Evolutionary conservation across 2,329 filamentous ascomycete genomes (phyloP), one percentile per base, ranked within the genome.

Genomic region (Penicillium janthinellum): DNA sequence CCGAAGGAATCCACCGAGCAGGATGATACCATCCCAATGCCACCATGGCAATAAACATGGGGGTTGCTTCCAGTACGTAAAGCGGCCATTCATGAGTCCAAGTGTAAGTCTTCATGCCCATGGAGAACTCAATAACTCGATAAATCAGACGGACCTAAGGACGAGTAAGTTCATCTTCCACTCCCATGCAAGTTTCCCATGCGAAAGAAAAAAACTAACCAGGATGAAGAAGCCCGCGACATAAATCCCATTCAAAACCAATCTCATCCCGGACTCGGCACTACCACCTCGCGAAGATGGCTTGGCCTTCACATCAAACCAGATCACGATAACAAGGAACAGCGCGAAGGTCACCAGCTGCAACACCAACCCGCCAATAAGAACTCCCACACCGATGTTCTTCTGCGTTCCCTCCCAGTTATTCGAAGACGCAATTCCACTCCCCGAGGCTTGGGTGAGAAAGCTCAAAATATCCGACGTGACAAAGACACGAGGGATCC

Each of bases 41-140:
- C 0, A 76, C 68, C 37, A 85, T 75, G 5, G 83, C 82, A 0
- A 77, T 67, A 3, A 80, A 60, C 73, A 69, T 69, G 0, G 82
- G 82, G 6, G 82, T 59, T 0, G 79, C 77, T 60, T 85, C 83
- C 14, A 85, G 80, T 2, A 78, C 75, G 75, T 81, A 85, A 57
- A 85, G 81, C 31, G 81, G 79, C 79, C 83, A 84, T 62, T 85
- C 82, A 22, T 82, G 78, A 4, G 67, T 74, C 64, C 83, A 82
- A 0, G 80, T 71, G 63, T 85, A 85, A 15, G 78, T 76, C 6
- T 82, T 70, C n/a, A 79, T 80, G 0, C 82, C 83, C 38, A 83
- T 75, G 0, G 79, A 78, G 60, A 84, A 84, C 63, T 85, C 82
- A 50, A 82, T 75, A 4, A 82, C 78, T n/a, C 82, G 79, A 60